These are phyloP conservation scores for Volvox africanus DNA, from an alignment of 139 green algal genomes.

Conservation along the genomic window DNA sequence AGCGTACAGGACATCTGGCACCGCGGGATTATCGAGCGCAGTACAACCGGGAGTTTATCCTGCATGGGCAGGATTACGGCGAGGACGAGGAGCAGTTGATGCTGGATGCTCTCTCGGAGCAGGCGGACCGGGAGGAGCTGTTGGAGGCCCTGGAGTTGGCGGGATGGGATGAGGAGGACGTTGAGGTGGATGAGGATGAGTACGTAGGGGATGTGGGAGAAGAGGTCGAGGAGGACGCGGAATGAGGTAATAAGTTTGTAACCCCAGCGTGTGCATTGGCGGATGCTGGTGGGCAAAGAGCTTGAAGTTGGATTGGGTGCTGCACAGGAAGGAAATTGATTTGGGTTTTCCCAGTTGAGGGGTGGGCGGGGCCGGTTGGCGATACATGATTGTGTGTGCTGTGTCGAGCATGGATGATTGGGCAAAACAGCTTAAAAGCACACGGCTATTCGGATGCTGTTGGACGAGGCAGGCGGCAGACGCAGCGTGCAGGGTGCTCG, in stretches of 20 bases:
- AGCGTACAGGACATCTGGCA: slow-evolving; percentile 56
- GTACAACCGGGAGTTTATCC: slow-evolving; percentile 52
- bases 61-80: slow-evolving; percentile 24
- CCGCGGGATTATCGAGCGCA: not conserved
- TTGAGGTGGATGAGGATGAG: not conserved
- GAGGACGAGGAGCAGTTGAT: not conserved
- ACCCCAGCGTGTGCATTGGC: too few relatives aligned
- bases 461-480: too few relatives aligned
- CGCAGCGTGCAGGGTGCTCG: too few relatives aligned
- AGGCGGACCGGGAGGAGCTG: slow-evolving; percentile 9
- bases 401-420: too few relatives aligned
- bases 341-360: too few relatives aligned
- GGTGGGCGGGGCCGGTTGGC: too few relatives aligned
- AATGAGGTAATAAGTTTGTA: not conserved
- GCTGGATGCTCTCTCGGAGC: not conserved
- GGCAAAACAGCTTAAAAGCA: too few relatives aligned
- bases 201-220: not conserved
- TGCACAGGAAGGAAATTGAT: too few relatives aligned
- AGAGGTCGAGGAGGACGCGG: not conserved
- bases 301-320: too few relatives aligned
- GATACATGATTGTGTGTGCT: too few relatives aligned
- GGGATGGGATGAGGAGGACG: not conserved
- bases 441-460: too few relatives aligned
- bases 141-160: not conserved
- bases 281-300: too few relatives aligned